A percentile compares a stretch with the other conserved stretches of the same genome.
Conservation (phyloP, 441 rosid genomes). For the Cnidoscolus chayamansa region DNA sequence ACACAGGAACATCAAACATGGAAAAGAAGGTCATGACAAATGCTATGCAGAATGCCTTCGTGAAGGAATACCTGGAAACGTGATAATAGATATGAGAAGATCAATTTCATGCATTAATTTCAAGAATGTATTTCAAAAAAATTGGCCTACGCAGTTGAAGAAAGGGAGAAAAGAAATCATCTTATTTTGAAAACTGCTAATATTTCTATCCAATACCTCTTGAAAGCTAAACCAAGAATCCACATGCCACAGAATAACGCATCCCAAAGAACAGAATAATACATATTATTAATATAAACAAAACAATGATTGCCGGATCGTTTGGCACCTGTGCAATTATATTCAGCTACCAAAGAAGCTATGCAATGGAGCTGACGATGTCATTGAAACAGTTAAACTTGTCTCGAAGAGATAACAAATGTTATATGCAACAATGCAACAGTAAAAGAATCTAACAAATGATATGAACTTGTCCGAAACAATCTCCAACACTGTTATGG, state of each 20-base stretch:
- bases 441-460: background rate
- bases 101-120: constrained; percentile 10
- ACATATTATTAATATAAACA: background rate
- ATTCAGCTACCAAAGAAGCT: background rate
- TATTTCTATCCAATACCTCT: background rate
- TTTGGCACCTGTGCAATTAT: too few relatives aligned
- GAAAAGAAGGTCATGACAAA: constrained; percentile 88
- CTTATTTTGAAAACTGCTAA: constrained; percentile 4
- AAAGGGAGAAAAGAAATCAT: background rate
- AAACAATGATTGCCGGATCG: background rate
- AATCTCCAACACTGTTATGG: background rate
- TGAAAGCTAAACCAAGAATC: background rate
- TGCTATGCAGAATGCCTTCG: constrained; percentile 79
- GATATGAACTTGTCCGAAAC: too few relatives aligned
- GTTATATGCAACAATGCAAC: background rate
- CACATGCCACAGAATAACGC: background rate
- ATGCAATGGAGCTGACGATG: background rate
- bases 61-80: constrained; percentile 37
- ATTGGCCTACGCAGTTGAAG: background rate
- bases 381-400: background rate
- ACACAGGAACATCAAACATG: constrained; percentile 83
- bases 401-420: too few relatives aligned
- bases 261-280: background rate
- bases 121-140: background rate
- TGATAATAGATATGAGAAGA: constrained; percentile 1